Base-by-base conservation (phyloP, 108 stramenopile species). In the Fistulifera solaris region DNA sequence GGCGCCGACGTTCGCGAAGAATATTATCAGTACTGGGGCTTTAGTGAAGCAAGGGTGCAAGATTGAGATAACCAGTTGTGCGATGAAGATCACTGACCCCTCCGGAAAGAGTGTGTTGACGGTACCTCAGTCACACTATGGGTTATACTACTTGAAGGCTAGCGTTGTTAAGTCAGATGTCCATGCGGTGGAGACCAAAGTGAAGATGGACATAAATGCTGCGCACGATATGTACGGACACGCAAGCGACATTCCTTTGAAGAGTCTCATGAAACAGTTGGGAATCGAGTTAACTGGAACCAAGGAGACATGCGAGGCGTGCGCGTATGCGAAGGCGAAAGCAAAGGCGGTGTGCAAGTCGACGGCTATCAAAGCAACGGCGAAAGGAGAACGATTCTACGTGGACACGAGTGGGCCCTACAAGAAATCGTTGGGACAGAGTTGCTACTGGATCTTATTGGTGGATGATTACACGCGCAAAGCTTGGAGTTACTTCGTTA, bases 381-480 rank as follows among this genome's bases (percentile, higher is more conserved):
- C 12, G 3, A 47, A 47, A 7, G 57, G 57, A 10, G 48, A 8
- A 45, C 16, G n/a, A n/a, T 35, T 58, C 8, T 47, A 48, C 8
- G 3, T 58, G 2, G 57, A 58, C 22, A 46, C 46, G 22, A 28
- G 26, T 7, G 43, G 44, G 10, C 44, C 44, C 3, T 47, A 25
- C 46, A 26, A 23, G 14, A 23, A 18, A 7, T 26, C 44, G 13
- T 17, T 47, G 19, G 26, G 6, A 15, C 2, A 27, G 17, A 58
- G 24, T n/a, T 21, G 10, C 12, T 58, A 48, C 46, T 46, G 44
- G 44, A 4, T 18, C 22, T 19, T 27, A 7, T 5, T 58, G 16
- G 57, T 58, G 22, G 57, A 58, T 58, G 57, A 58, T 35, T 22
- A 2, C 11, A 58, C 57, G 7, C 44, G 31, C 18, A 38, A 40